Conservation (phyloP, 768 basidiomycete genomes). For the Glaciozyma martinii region DNA sequence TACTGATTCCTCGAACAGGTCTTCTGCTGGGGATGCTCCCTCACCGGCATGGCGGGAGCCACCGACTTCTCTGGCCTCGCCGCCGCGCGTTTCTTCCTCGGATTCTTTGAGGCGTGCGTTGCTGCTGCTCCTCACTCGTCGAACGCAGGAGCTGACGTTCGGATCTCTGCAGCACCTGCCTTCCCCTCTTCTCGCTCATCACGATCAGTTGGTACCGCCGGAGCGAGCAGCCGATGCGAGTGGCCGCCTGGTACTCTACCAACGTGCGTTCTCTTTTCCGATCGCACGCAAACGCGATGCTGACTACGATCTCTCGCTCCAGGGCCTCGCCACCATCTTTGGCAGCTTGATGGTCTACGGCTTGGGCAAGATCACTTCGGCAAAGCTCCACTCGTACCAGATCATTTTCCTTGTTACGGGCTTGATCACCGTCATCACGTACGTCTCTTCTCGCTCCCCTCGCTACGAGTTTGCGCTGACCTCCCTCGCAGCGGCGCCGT, state of each 20-base stretch:
- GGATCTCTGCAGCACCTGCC: constrained; percentile 29
- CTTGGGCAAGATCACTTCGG: constrained; percentile 6
- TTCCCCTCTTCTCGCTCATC: constrained; percentile 41
- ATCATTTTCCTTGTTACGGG: constrained; percentile 30
- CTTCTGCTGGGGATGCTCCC: constrained; percentile 30
- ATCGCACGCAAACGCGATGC: background rate
- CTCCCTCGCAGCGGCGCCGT: too few species aligned
- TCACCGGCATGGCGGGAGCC: constrained; percentile 35
- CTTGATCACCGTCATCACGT: constrained; percentile 23
- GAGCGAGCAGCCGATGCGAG: constrained; percentile 33
- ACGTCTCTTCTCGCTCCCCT: too few species aligned
- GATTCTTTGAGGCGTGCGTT: constrained; percentile 36
- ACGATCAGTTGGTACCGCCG: constrained; percentile 35
- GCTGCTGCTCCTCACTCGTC: background rate
- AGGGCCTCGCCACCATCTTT: constrained; percentile 20
- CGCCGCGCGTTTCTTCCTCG: constrained; percentile 40
- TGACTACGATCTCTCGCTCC: background rate
- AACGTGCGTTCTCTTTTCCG: background rate
- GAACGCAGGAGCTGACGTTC: background rate
- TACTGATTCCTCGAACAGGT: background rate
- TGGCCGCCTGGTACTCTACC: constrained; percentile 28
- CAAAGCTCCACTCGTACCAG: constrained; percentile 26
- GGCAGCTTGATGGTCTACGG: constrained; percentile 18
- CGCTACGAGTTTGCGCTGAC: too few species aligned
- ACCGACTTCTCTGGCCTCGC: constrained; percentile 34